Base-by-base conservation (phyloP, 495 filamentous ascomycete species). In the Tirmania nivea region DNA sequence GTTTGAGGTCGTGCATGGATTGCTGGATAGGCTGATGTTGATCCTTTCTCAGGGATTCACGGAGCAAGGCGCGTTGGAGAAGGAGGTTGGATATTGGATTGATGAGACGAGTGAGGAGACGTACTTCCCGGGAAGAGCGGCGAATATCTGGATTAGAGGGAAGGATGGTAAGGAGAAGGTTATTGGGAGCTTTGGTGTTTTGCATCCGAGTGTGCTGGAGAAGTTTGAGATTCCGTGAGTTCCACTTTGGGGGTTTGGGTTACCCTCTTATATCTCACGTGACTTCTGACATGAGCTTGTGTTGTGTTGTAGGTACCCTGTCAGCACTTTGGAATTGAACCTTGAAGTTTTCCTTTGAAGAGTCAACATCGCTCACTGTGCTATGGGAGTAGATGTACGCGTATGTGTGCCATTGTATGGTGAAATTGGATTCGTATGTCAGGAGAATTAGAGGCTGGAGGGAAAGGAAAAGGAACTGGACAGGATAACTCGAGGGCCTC, bases 1-100 rank as follows among this genome's bases (percentile, higher is more conserved):
- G 16, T 99, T 99, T 68, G 92, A 99, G 68, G 70, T 92, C 51
- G 86, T 99, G 7, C 92, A 96, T 70, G 92, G 90, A 50, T 71
- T 99, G 57, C 67, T 99, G 31, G 90, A 96, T 64, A 79, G 90
- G 14, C 70, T 95, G 54, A 81, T 99, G 77, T 70, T 81, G 45
- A 96, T 99, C 92, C 73, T 99, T 49, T 83, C 83, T 60, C 79
- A 75, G 21, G 77, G 79, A 37, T 93, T 93, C 70, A 69, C 87
- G 48, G 63, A 66, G 61, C 50, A 45, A 69, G 51, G 71, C 55
- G 64, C 68, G 35, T 66, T 75, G 12, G 72, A 69, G 50, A 65
- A 75, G 56, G 73, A 76, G 35, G 77, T 83, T 55, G 76, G 78
- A 1, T 97, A 97, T 68, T 97, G 84, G 81, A 92, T 97, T 63